A percentile compares a stretch with the other conserved stretches of the same genome.
Evolutionary conservation across 345 rosid genomes (phyloP).

Genomic region (Psidium friedrichsthalianum): DNA sequence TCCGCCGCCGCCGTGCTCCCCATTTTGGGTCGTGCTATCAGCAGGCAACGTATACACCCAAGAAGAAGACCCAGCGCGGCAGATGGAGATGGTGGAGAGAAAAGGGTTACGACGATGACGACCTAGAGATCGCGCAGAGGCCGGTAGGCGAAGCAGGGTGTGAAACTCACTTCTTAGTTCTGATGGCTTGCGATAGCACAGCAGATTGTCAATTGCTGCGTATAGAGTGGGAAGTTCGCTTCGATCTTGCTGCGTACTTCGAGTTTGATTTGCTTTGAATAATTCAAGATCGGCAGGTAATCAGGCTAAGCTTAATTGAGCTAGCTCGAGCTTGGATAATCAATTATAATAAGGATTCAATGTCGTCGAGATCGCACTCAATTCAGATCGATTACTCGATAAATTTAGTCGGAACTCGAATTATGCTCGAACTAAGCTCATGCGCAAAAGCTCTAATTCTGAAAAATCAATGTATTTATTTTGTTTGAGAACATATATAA

Average conservation of each 20-base stretch:
- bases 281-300: not conserved
- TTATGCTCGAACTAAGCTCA: fast-evolving
- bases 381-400: not conserved
- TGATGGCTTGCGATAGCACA: not conserved
- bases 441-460: not conserved
- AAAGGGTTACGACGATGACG: not conserved
- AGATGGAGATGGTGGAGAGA: not conserved
- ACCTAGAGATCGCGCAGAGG: not conserved
- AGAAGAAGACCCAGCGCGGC: not conserved
- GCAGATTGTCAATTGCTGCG: not conserved
- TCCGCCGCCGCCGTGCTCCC: conserved; percentile 37
- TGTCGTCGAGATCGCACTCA: fast-evolving
- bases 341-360: not conserved
- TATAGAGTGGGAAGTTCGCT: not conserved
- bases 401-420: not conserved
- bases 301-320: not conserved
- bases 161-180: not conserved
- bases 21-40: not conserved
- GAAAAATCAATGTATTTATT: not conserved
- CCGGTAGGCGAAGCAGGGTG: not conserved
- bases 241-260: not conserved
- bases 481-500: not conserved
- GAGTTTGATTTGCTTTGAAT: not conserved
- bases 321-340: not conserved
- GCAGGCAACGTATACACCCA: not conserved